Conservation (phyloP, 1,139 yeast species). For the Magnusiomyces fungicola region DNA sequence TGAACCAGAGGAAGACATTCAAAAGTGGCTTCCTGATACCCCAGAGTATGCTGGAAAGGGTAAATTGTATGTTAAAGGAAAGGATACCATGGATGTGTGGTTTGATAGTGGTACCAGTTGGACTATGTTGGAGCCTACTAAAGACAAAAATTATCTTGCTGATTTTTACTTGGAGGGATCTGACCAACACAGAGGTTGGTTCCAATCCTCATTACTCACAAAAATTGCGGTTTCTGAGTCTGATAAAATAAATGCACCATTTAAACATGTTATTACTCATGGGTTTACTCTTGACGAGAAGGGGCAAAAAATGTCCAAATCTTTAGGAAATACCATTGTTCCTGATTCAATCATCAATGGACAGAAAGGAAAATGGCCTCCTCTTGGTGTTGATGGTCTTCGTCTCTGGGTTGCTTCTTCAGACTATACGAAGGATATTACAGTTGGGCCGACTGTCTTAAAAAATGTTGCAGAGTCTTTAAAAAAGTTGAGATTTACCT, state of each 20-base stretch:
- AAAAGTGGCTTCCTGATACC: conserved; percentile 64
- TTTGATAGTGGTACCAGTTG: conserved; percentile 96
- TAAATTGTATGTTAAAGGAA: conserved; percentile 49
- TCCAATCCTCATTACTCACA: conserved; percentile 85
- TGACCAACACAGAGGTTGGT: conserved; percentile 99
- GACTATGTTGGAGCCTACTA: conserved; percentile 48
- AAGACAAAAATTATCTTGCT: conserved; percentile 38
- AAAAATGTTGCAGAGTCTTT: conserved; percentile 71
- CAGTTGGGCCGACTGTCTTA: conserved; percentile 64
- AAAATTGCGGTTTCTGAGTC: conserved; percentile 46
- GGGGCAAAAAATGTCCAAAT: conserved; percentile 90
- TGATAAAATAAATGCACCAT: conserved; percentile 48
- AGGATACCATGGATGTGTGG: conserved; percentile 98
- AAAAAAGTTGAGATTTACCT: conserved; percentile 76
- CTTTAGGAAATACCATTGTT: conserved; percentile 71
- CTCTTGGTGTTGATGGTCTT: conserved; percentile 87
- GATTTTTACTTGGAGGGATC: conserved; percentile 89
- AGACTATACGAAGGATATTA: conserved; percentile 75
- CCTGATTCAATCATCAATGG: conserved; percentile 70
- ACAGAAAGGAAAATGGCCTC: conserved; percentile 48
- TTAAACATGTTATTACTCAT: conserved; percentile 71
- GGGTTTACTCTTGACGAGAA: conserved; percentile 86
- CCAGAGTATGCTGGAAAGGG: conserved; percentile 36
- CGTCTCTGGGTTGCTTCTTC: conserved; percentile 88
- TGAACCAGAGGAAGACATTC: conserved; percentile 41